Base-by-base conservation (phyloP, 495 filamentous ascomycete genomes). In the Cetradonia linearis region DNA sequence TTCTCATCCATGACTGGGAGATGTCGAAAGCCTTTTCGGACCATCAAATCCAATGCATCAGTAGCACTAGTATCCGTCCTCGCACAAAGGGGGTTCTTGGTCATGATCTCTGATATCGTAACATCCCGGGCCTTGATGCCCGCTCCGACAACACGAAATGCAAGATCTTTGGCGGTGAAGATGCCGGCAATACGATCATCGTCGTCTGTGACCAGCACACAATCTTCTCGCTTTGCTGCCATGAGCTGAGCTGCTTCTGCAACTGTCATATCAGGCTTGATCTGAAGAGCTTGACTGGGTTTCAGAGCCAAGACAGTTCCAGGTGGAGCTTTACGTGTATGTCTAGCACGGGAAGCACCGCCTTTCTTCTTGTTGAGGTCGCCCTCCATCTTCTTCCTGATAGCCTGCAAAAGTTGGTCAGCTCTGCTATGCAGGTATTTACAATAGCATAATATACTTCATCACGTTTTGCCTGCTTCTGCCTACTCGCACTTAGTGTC, bases 1-100 rank as follows among this genome's bases (percentile, higher is more conserved):
- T 97, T 96, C 78, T 98, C 93, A 71, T 98, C 93, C 93, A 98
- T 98, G 48, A 98, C 93, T 3, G 93, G 93, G 63, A 98, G 73
- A 81, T 98, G 93, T 67, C 93, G 82, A 77, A 98, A 98, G 16
- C 93, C 93, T 73, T 97, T 98, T 59, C 91, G 79, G 53, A 98
- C 93, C 93, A 98, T 98, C 54, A 98, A 78, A 70, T 98, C 91
- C 61, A 98, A 76, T 28, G 93, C 93, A 75, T 98, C 93, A 44
- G 93, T 99, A 23, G 93, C 93, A 75, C 91, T 96, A 23, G 93
- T 99, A 69, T 99, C 93, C 37, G 93, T 99, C 69, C 92, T 82
- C 9, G 93, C 93, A 68, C 93, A 99, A 36, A 99, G 79, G 1
- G 93, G 93, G 71, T 99, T 99, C 78, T 96, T 96, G 65, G 93